phyloP scores from a whole-genome alignment of 441 rosid species.

The Jatropha multifida region DNA sequence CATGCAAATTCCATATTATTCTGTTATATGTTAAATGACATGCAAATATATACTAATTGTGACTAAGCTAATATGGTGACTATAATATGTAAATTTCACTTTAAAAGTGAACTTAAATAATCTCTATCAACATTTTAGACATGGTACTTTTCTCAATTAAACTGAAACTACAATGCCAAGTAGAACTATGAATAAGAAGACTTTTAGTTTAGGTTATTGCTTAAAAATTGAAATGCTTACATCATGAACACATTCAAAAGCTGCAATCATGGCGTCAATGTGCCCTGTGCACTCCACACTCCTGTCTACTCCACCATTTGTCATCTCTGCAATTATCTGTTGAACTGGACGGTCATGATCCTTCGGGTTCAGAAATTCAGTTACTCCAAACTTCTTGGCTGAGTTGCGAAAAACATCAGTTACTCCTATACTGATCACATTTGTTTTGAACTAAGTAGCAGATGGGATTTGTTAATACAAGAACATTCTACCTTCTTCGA shows the following conservation, averaged over 20 bases:
- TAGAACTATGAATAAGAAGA: not conserved
- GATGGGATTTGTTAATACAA: not conserved
- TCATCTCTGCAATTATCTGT: conserved; percentile 44
- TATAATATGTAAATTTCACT: too few relatives aligned
- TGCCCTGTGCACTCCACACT: conserved; percentile 41
- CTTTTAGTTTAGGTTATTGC: not conserved
- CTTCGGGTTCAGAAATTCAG: conserved; percentile 43
- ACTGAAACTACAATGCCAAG: too few relatives aligned
- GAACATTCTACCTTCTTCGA: conserved; percentile 44
- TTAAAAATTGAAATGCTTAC: conserved; percentile 25
- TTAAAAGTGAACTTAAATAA: too few relatives aligned
- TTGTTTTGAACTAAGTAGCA: not conserved
- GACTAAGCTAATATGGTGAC: too few relatives aligned
- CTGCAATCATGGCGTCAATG: conserved; percentile 34
- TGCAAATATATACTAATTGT: too few relatives aligned
- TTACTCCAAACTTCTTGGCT: conserved; percentile 48
- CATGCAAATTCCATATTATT: not conserved
- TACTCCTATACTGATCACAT: not conserved
- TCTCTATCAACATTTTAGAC: too few relatives aligned
- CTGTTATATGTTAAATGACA: too few relatives aligned
- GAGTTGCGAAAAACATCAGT: not conserved
- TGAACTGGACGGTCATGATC: conserved; percentile 43
- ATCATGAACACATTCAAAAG: conserved; percentile 41
- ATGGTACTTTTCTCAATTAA: too few relatives aligned
- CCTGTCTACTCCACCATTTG: conserved; percentile 40